Evolutionary conservation across 768 basidiomycete genomes (phyloP).

Genomic region (Lactifluus piperatus): DNA sequence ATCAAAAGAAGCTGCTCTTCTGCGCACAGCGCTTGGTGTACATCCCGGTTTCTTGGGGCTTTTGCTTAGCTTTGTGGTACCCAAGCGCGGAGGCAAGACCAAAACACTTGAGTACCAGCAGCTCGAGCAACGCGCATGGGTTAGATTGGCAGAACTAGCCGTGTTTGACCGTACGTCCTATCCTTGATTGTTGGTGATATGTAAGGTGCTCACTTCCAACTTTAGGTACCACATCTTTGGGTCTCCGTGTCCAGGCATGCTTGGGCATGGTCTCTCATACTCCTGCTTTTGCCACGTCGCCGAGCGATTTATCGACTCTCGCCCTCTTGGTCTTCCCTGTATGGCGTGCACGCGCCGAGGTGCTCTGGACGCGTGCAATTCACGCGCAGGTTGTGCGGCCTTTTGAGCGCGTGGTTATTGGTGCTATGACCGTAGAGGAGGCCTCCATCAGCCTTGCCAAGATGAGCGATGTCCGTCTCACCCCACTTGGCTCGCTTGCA

Average conservation of each 20-base stretch:
- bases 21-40: constrained; percentile 35
- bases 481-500: constrained; percentile 42
- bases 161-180: constrained; percentile 31
- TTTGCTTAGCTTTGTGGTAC: constrained; percentile 24
- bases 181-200: neutral
- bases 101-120: constrained; percentile 32
- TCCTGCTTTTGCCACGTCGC: constrained; percentile 32
- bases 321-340: constrained; percentile 46
- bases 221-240: constrained; percentile 25
- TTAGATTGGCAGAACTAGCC: constrained; percentile 40
- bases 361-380: constrained; percentile 36
- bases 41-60: constrained; percentile 31
- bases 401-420: constrained; percentile 49
- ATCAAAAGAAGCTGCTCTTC: constrained; percentile 30
- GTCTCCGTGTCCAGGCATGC: constrained; percentile 46
- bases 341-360: constrained; percentile 34
- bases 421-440: constrained; percentile 42
- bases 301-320: constrained; percentile 47
- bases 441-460: constrained; percentile 37
- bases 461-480: constrained; percentile 24
- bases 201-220: constrained; percentile 5
- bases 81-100: constrained; percentile 24
- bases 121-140: constrained; percentile 42
- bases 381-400: constrained; percentile 29
- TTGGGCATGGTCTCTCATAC: constrained; percentile 38